Evolutionary conservation across 2,329 filamentous ascomycete species (phyloP).

Genomic region (Monosporascus sp.): DNA sequence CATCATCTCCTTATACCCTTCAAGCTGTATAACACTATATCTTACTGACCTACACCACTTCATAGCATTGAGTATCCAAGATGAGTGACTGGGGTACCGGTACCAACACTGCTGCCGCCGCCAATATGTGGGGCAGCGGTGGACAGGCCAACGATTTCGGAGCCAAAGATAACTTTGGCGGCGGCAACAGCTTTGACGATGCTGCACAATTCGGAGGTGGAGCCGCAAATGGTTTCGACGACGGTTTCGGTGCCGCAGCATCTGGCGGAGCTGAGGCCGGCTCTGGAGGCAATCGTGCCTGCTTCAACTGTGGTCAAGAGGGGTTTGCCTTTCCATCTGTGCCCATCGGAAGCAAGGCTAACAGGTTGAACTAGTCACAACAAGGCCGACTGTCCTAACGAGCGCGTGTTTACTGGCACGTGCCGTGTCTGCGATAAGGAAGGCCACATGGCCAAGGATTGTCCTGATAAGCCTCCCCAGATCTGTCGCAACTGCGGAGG

Average conservation of each 20-base stretch:
- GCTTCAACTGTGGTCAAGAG: conserved; percentile 55
- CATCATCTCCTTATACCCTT: not conserved
- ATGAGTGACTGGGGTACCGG: conserved; percentile 11
- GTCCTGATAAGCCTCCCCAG: conserved; percentile 51
- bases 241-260: conserved; percentile 2
- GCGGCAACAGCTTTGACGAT: conserved; percentile 3
- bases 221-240: conserved; percentile 5
- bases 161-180: conserved; percentile 8
- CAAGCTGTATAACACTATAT: conserved; percentile 3
- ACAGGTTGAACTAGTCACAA: conserved; percentile 42
- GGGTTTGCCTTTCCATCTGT: conserved; percentile 30
- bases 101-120: not conserved
- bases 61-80: conserved; percentile 1
- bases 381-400: conserved; percentile 57
- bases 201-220: conserved; percentile 8
- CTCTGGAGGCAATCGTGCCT: conserved; percentile 26
- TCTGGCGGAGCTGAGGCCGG: conserved; percentile 8
- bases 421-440: conserved; percentile 45
- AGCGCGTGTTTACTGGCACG: conserved; percentile 41
- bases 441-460: conserved; percentile 56
- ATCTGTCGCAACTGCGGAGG: conserved; percentile 57
- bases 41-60: conserved; percentile 1
- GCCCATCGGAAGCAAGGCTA: conserved; percentile 9
- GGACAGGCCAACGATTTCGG: conserved; percentile 1
- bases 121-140: conserved; percentile 1